Evolutionary conservation across 805 yeast species (phyloP), one percentile per base, ranked within the genome.

Genomic region (Candida krabiensis): DNA sequence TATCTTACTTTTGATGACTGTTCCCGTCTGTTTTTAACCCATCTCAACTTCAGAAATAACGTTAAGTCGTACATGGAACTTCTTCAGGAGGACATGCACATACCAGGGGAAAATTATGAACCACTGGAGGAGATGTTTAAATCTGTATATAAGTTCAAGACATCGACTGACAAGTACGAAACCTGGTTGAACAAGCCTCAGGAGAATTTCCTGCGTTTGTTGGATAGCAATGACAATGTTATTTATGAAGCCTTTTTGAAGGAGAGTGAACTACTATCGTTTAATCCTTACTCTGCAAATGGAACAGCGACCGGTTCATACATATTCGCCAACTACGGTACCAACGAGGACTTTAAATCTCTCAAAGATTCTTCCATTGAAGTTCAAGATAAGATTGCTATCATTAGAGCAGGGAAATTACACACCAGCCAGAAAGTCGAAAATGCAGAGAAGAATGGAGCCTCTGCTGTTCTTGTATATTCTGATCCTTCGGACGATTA

Each of bases 1-100:
- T 73, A 67, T 37, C 56, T 86, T 33, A 81, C 95, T 2, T 72
- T 71, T 38, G 72, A 79, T 8, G 96, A 89, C 46, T 71, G 84
- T 21, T 80, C 84, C 48, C 68, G 96, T 23, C 59, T 77, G 14
- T 80, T 73, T 47, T 39, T 58, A 26, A 55, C 58, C 14, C 60
- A 56, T 35, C 44, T 60, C 22, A 47, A 44, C 29, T 50, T 46
- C 38, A 55, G 45, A 16, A 54, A 50, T 35, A 47, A 52, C 25
- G 51, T 45, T 9, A 33, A 38, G 18, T 33, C 42, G 11, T 55
- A 48, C 36, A 38, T 58, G 33, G 39, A 45, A 28, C 17, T 40
- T 12, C 40, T 49, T 37, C 50, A 48, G 24, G 41, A 39, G 13
- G 52, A 49, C 19, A 22, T 46, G 19, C 56, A 54, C 33, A 29